Percentiles rank a stretch among this genome's conserved stretches.
Conservation (phyloP, 2,329 filamentous ascomycete species). For the Fusarium verticillioides region DNA sequence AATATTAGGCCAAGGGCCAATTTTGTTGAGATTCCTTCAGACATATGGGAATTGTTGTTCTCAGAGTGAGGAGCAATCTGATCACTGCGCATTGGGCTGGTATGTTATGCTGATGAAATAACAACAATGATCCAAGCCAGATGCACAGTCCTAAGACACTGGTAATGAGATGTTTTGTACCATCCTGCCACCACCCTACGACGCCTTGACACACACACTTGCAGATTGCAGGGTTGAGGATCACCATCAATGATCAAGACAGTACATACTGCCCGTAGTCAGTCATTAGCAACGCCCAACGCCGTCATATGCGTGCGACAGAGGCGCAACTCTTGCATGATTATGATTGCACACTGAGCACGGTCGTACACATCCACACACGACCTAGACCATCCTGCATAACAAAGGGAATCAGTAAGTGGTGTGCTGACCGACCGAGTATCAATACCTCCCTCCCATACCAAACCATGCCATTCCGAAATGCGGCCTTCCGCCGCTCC, state of each 20-base stretch:
- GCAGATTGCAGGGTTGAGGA: conserved; percentile 2
- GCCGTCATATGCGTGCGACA: conserved; percentile 25
- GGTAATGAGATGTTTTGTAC: conserved; percentile 5
- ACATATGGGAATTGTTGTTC: conserved; percentile 7
- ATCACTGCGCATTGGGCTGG: background rate
- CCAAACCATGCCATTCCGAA: conserved; percentile 6
- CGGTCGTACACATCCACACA: conserved; percentile 17
- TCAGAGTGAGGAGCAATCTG: background rate
- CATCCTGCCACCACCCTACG: background rate
- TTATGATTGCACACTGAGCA: conserved; percentile 23
- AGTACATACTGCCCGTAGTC: background rate
- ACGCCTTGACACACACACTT: background rate
- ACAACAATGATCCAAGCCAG: conserved; percentile 3
- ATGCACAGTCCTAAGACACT: conserved; percentile 16
- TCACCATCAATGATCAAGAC: conserved; percentile 1
- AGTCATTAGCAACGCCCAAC: conserved; percentile 8
- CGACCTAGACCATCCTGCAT: conserved; percentile 5
- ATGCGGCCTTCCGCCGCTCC: conserved; percentile 29
- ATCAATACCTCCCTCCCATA: conserved; percentile 2
- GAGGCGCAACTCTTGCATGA: conserved; percentile 12
- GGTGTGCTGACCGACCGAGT: conserved; percentile 20
- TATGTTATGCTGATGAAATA: background rate
- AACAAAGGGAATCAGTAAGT: conserved; percentile 1
- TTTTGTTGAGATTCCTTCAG: conserved; percentile 25
- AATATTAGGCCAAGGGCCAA: background rate